These are phyloP conservation scores for Mrakia gelida DNA, from an alignment of 768 basidiomycete species.

Conservation along the genomic window DNA sequence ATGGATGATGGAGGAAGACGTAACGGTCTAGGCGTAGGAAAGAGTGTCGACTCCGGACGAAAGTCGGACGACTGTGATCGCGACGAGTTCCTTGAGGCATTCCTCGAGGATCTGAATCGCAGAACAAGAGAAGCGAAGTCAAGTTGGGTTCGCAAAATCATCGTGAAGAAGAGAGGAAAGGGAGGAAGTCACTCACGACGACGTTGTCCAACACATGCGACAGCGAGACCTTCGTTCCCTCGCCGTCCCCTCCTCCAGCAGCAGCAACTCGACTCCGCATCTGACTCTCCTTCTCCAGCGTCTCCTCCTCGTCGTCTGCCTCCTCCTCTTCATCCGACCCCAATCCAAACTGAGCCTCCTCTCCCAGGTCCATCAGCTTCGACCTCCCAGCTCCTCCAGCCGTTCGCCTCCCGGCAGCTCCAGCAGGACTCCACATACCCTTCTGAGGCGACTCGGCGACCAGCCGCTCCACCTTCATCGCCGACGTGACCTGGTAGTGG, in stretches of 20 bases:
- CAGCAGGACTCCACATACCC: slow-evolving; percentile 22
- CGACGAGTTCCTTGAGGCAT: slow-evolving; percentile 71
- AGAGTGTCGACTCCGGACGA: slow-evolving; percentile 1
- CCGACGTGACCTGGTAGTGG: background rate
- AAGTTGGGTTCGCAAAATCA: background rate
- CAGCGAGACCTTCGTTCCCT: slow-evolving; percentile 56
- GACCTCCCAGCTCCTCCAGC: background rate
- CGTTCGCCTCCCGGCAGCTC: background rate
- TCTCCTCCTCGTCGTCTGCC: slow-evolving; percentile 36
- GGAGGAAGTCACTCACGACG: slow-evolving; percentile 49
- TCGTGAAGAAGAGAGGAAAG: background rate
- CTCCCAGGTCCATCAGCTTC: background rate
- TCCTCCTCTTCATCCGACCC: slow-evolving; percentile 35
- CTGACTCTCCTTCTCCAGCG: slow-evolving; percentile 33
- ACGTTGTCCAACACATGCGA: slow-evolving; percentile 87
- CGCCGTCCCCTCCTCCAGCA: background rate
- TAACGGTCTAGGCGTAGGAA: too few species aligned
- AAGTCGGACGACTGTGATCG: slow-evolving; percentile 1
- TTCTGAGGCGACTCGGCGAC: slow-evolving; percentile 4
- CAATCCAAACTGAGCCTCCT: background rate
- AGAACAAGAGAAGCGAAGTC: background rate
- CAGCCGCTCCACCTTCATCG: slow-evolving; percentile 5
- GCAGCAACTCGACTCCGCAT: background rate
- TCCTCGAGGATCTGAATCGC: slow-evolving; percentile 64
- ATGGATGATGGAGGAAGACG: too few species aligned